Evolutionary conservation across 2,329 filamentous ascomycete genomes (phyloP).

Genomic region (Balansia obtecta): DNA sequence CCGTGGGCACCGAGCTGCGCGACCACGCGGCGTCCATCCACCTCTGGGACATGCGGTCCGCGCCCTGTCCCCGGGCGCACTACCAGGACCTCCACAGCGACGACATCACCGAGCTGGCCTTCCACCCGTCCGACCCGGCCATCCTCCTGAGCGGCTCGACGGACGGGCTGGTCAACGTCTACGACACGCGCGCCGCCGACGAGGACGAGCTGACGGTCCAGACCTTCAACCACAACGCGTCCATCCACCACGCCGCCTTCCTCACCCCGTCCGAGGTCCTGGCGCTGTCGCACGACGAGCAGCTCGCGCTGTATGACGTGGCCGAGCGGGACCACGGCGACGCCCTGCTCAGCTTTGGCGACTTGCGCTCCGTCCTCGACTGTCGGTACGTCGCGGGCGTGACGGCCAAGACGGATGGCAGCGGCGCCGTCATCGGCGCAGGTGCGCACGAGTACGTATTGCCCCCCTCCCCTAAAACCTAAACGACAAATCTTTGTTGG

Average conservation of each 20-base stretch:
- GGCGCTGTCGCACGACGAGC: slow-evolving; percentile 67
- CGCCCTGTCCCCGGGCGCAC: slow-evolving; percentile 32
- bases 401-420: slow-evolving; percentile 43
- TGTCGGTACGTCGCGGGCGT: slow-evolving; percentile 68
- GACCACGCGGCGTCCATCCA: slow-evolving; percentile 49
- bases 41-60: slow-evolving; percentile 49
- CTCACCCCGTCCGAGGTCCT: slow-evolving; percentile 52
- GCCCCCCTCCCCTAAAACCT: slow-evolving; percentile 2
- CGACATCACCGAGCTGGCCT: slow-evolving; percentile 47
- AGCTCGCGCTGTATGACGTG: slow-evolving; percentile 59
- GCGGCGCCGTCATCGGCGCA: slow-evolving; percentile 47
- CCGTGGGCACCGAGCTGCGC: slow-evolving; percentile 60
- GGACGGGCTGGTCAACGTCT: slow-evolving; percentile 67
- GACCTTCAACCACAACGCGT: slow-evolving; percentile 66
- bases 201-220: slow-evolving; percentile 70
- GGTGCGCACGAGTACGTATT: slow-evolving; percentile 53
- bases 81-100: slow-evolving; percentile 57
- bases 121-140: slow-evolving; percentile 46
- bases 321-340: slow-evolving; percentile 48
- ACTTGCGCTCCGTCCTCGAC: slow-evolving; percentile 50
- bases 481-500: too few relatives aligned
- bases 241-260: slow-evolving; percentile 65
- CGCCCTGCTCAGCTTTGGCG: slow-evolving; percentile 48
- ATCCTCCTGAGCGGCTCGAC: slow-evolving; percentile 66
- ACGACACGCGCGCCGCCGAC: slow-evolving; percentile 55